Base-by-base conservation (phyloP, 345 rosid genomes). In the Lepidium africanum region DNA sequence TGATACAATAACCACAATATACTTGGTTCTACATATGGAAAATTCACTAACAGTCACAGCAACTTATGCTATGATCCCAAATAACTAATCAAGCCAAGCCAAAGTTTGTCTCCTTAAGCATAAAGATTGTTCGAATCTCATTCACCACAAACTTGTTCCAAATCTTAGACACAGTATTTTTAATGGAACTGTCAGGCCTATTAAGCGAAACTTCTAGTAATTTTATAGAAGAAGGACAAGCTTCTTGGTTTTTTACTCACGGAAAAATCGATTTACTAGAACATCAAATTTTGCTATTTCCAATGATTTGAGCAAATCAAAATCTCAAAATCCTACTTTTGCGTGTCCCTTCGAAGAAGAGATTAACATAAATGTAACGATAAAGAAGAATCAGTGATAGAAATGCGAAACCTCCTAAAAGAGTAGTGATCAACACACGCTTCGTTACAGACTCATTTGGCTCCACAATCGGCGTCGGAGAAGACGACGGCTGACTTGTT, bases 341-440 rank as follows among this genome's bases (percentile, higher is more conserved):
- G 41, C 30, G 52, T 1, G 15, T 60, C 39, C 25, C 2, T 42
- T 60, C 3, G 27, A 48, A 23, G 27, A 49, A 10, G 40, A 49
- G 45, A 37, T n/a, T 13, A 12, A 59, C 39, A 7, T 30, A 23
- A 39, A 36, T 9, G 37, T 23, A 64, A 49, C 8, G 46, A 25
- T 46, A 13, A 15, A 35, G 56, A 57, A 33, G 25, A 66, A 70
- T 33, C 40, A 47, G 59, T 48, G 49, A 57, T 23, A 38, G 56
- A 5, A 42, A 63, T 25, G 41, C 47, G 37, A 38, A 69, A 91
- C 96, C 97, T 83, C 85, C 96, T 17, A 86, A 76, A 54, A 88
- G 46, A 2, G 89, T 78, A 13, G 91, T 87, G 76, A 81, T 59
- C 56, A 91, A 46, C 8, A 88, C 67, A 7, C 83, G 87, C 56